phyloP scores from a whole-genome alignment of 768 basidiomycete genomes.

The Psilocybe cyanescens region DNA sequence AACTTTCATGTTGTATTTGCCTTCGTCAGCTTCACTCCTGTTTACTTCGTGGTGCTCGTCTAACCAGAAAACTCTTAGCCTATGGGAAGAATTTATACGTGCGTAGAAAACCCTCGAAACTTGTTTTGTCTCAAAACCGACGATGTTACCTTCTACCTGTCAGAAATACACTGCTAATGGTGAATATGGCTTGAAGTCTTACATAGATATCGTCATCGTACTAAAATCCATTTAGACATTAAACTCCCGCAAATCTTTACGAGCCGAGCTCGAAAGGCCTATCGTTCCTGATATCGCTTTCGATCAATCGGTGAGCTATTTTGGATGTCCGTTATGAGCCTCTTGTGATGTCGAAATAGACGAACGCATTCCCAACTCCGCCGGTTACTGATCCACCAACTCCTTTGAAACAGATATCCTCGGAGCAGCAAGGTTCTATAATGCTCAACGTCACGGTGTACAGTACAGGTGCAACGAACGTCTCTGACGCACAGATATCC shows the following conservation, averaged over 20 bases:
- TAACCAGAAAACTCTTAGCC: constrained; percentile 18
- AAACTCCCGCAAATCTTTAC: constrained; percentile 28
- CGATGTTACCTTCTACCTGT: neutral
- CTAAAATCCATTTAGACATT: constrained; percentile 20
- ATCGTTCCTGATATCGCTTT: constrained; percentile 23
- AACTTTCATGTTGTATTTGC: constrained; percentile 37
- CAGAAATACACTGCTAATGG: constrained; percentile 32
- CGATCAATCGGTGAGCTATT: constrained; percentile 17
- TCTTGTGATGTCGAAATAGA: too few relatives aligned
- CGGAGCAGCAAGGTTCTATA: neutral
- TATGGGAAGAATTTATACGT: constrained; percentile 35
- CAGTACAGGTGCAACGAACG: neutral
- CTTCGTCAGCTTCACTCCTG: constrained; percentile 24
- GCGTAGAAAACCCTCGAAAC: neutral
- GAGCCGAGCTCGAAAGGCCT: constrained; percentile 24
- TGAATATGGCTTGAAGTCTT: neutral
- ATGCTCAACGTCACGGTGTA: constrained; percentile 1
- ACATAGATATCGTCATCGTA: neutral
- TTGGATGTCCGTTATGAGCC: too few relatives aligned
- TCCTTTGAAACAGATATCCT: too few relatives aligned
- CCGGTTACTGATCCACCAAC: too few relatives aligned
- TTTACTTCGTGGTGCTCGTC: neutral
- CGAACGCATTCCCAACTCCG: neutral
- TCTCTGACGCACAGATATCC: neutral
- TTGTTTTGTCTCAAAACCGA: neutral